Conservation (phyloP, 345 rosid species). For the Eucalyptus microcorys region DNA sequence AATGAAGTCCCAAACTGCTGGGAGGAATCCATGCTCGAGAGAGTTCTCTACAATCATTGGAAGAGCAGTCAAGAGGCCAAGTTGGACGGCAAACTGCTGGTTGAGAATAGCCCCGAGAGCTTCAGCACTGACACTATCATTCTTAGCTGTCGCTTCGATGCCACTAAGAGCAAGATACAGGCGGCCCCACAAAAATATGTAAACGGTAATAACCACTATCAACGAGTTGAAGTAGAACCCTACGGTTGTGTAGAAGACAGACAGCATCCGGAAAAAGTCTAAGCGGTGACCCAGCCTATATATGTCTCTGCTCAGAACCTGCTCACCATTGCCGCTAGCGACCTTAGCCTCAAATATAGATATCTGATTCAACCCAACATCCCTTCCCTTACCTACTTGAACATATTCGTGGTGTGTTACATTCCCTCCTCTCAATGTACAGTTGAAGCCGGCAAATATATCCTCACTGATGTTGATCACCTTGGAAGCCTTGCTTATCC, state of each 20-base stretch:
- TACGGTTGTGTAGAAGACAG: slow-evolving; percentile 60
- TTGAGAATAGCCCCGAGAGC: slow-evolving; percentile 70
- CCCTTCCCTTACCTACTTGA: slow-evolving; percentile 92
- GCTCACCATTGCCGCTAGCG: slow-evolving; percentile 93
- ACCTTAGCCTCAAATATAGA: slow-evolving; percentile 85
- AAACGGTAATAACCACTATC: slow-evolving; percentile 57
- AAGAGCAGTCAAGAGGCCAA: slow-evolving; percentile 76
- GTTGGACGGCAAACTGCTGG: slow-evolving; percentile 70
- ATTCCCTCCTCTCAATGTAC: slow-evolving; percentile 84
- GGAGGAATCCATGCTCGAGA: slow-evolving; percentile 81
- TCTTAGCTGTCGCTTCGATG: slow-evolving; percentile 32
- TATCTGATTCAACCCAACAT: slow-evolving; percentile 83
- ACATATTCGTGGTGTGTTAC: slow-evolving; percentile 90
- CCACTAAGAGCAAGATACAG: slow-evolving; percentile 81
- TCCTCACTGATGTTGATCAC: slow-evolving; percentile 88
- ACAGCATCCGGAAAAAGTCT: slow-evolving; percentile 83
- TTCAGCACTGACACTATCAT: slow-evolving; percentile 18
- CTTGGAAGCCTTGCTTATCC: slow-evolving; percentile 84
- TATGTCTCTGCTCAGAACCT: slow-evolving; percentile 76
- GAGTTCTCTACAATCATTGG: slow-evolving; percentile 82
- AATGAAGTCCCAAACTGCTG: slow-evolving; percentile 69
- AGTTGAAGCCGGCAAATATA: slow-evolving; percentile 88
- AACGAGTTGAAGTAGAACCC: slow-evolving; percentile 72
- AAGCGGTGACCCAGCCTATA: slow-evolving; percentile 82
- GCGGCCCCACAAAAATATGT: slow-evolving; percentile 74